Evolutionary conservation across 768 basidiomycete species (phyloP), one percentile per base, ranked within the genome.

Genomic region (Russula emetica): DNA sequence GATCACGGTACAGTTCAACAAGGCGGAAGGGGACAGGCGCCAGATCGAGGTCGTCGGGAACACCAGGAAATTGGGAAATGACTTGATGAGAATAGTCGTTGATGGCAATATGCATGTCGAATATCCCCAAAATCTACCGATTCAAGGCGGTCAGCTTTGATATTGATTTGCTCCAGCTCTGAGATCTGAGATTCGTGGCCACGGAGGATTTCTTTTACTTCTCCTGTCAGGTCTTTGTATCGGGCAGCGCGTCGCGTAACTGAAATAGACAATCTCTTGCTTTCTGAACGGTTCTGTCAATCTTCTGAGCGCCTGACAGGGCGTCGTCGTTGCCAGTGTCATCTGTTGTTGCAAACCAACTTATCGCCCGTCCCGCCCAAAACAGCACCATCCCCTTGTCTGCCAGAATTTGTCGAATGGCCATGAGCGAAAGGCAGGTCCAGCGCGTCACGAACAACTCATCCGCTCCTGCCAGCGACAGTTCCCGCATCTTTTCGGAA

Each of bases 341-440:
- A 54, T 14, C 20, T 13, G 10, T 2, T 13, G 0, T 6, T 54
- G 11, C 30, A 34, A 54, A 13, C 0, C 0, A 3, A 14, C 7
- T 6, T 2, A 22, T 20, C n/a, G 22, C 34, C 5, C 2, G 0
- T 22, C 34, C 2, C 34, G 11, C 34, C 4, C 10, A 8, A 34
- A 10, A 2, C 7, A 13, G 52, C n/a, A 36, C 11, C 1, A 6
- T 1, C n/a, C 4, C 7, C 2, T 32, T 14, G 32, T 32, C 3
- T 54, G 6, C 22, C 14, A 54, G 30, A 36, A 14, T 16, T 6
- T 5, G 20, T 34, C 34, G 34, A 22, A 32, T 24, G 22, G 22
- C n/a, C 11, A 54, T 7, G 5, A 54, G 16, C 16, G 53, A 54
- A 36, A 54, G 53, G 34, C 53, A 54, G 34, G 55, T 57, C 55